Percentiles rank a stretch among this genome's conserved stretches.
Conservation (phyloP, 768 basidiomycete genomes). For the Agaricus sinodeliciosus region DNA sequence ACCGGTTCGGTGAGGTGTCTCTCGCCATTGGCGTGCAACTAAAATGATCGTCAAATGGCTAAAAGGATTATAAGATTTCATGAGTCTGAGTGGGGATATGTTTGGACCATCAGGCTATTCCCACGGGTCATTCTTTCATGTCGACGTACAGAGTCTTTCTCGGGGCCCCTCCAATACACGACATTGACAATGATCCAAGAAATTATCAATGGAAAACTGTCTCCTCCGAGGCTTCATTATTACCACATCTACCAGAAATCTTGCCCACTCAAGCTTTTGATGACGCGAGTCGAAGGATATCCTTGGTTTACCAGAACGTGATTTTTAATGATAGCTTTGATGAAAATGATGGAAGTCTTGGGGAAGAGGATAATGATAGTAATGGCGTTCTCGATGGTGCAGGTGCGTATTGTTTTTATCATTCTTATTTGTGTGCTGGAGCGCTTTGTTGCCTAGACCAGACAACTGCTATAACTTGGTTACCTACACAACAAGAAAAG, state of each 20-base stretch:
- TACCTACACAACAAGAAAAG: slow-evolving; percentile 32
- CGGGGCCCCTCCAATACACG: slow-evolving; percentile 37
- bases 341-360: slow-evolving; percentile 22
- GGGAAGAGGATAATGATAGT: slow-evolving; percentile 13
- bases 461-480: slow-evolving; percentile 54
- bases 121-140: background rate
- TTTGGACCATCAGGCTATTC: too few relatives aligned
- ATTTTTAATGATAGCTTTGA: slow-evolving; percentile 51
- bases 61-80: too few relatives aligned
- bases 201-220: slow-evolving; percentile 19
- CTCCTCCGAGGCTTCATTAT: slow-evolving; percentile 11
- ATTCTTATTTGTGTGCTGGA: background rate
- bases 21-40: too few relatives aligned
- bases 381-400: slow-evolving; percentile 1
- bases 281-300: slow-evolving; percentile 64
- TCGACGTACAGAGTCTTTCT: slow-evolving; percentile 46
- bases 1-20: too few relatives aligned
- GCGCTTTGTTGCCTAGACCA: slow-evolving; percentile 24
- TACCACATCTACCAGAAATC: slow-evolving; percentile 7
- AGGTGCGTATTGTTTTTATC: background rate
- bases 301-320: slow-evolving; percentile 61
- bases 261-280: slow-evolving; percentile 37
- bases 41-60: too few relatives aligned
- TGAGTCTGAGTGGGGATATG: too few relatives aligned
- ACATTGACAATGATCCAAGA: slow-evolving; percentile 27